phyloP scores from a whole-genome alignment of 1,284 basidiomycete genomes.

The Ceratobasidium sp. region DNA sequence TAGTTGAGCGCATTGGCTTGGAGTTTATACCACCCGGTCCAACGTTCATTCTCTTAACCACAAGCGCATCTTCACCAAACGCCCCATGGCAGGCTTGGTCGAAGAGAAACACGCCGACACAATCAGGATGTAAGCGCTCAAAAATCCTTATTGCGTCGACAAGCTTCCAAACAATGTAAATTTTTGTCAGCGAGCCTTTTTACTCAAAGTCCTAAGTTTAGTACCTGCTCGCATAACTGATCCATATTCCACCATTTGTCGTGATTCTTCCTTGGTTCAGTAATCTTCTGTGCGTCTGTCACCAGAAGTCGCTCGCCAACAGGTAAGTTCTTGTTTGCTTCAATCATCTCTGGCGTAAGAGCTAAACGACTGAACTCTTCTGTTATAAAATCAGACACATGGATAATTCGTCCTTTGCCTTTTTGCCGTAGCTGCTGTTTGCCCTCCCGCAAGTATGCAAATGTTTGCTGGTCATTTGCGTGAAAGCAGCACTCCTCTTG shows the following conservation, averaged over 20 bases:
- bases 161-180: background rate
- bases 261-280: background rate
- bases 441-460: slow-evolving; percentile 29
- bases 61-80: slow-evolving; percentile 48
- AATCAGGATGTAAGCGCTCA: slow-evolving; percentile 46
- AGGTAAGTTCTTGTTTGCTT: background rate
- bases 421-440: background rate
- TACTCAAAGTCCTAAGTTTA: background rate
- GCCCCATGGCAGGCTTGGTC: slow-evolving; percentile 51
- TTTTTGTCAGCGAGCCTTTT: background rate
- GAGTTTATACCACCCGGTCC: background rate
- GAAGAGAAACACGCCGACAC: slow-evolving; percentile 50
- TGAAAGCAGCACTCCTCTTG: slow-evolving; percentile 50
- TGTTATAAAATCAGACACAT: background rate
- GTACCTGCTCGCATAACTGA: background rate
- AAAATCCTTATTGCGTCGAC: slow-evolving; percentile 46
- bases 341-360: background rate
- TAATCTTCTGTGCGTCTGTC: slow-evolving; percentile 1
- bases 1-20: background rate
- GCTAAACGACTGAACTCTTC: background rate
- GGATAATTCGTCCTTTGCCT: background rate
- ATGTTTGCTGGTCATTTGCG: slow-evolving; percentile 46
- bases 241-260: slow-evolving; percentile 5
- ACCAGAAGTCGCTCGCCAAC: background rate
- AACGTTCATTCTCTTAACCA: slow-evolving; percentile 51